Percentiles rank a stretch among this genome's conserved stretches.
Conservation (phyloP, 805 yeast species). For the Starmerella etchellsii region DNA sequence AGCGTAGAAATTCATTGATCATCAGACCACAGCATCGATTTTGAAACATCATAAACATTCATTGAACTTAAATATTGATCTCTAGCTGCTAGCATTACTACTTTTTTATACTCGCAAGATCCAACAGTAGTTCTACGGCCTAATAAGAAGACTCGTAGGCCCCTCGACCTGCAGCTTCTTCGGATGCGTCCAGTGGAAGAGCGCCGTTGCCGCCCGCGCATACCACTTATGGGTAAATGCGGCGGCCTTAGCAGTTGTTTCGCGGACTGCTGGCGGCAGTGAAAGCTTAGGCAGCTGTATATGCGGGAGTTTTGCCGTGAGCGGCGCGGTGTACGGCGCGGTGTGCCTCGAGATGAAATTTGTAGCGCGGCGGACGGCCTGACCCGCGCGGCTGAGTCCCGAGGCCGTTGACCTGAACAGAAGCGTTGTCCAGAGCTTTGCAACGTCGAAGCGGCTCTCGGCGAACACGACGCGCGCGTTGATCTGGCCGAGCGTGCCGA, state of each 20-base stretch:
- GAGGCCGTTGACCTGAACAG: background rate
- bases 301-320: too few species aligned
- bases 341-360: too few species aligned
- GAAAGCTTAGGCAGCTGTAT: too few species aligned
- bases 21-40: too few species aligned
- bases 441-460: constrained; percentile 11
- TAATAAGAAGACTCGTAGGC: constrained; percentile 10
- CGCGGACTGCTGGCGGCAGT: too few species aligned
- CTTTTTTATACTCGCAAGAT: too few species aligned
- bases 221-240: background rate
- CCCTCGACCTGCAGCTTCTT: constrained; percentile 8
- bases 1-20: too few species aligned
- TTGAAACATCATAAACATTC: too few species aligned
- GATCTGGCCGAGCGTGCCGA: constrained; percentile 8
- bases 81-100: too few species aligned
- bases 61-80: background rate
- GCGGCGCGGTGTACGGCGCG: too few species aligned
- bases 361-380: too few species aligned
- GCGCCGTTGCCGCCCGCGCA: background rate
- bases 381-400: background rate
- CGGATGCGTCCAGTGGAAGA: constrained; percentile 8
- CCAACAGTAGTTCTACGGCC: background rate
- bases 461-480: constrained; percentile 2
- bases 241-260: too few species aligned
- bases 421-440: background rate